These are phyloP conservation scores for Xerocomellus intermedius DNA, from an alignment of 768 basidiomycete genomes.

Conservation along the genomic window DNA sequence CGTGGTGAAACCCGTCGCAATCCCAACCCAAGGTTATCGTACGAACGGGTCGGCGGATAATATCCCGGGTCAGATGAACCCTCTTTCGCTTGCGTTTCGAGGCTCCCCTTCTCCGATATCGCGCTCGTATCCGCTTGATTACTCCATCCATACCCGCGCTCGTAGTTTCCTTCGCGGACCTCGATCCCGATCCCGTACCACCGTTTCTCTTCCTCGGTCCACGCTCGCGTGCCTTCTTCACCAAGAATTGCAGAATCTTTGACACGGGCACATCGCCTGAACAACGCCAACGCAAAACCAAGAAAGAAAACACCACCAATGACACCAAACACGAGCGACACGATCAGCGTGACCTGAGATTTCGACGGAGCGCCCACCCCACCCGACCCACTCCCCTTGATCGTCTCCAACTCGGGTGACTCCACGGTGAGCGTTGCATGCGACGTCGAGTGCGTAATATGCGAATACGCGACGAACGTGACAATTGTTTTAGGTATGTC, in stretches of 20 bases:
- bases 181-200: conserved; percentile 61
- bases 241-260: conserved; percentile 60
- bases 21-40: conserved; percentile 40
- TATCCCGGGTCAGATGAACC: conserved; percentile 15
- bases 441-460: conserved; percentile 65
- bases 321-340: conserved; percentile 60
- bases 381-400: conserved; percentile 33
- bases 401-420: conserved; percentile 40
- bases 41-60: conserved; percentile 17
- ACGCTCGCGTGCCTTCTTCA: conserved; percentile 55
- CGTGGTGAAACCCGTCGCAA: conserved; percentile 50
- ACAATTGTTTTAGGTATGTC: conserved; percentile 42
- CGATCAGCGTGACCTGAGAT: conserved; percentile 51
- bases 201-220: conserved; percentile 62
- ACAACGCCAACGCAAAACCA: conserved; percentile 50
- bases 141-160: conserved; percentile 33
- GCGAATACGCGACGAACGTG: conserved; percentile 69
- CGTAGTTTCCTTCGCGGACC: conserved; percentile 10
- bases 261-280: conserved; percentile 56
- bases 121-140: conserved; percentile 29
- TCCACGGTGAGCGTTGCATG: conserved; percentile 56
- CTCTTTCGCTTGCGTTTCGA: conserved; percentile 26
- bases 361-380: conserved; percentile 45
- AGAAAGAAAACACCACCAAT: conserved; percentile 59
- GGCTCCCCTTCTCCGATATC: conserved; percentile 31